Percentiles rank a stretch among this genome's conserved stretches.
Evolutionary conservation across 1,284 basidiomycete genomes (phyloP).

Genomic region (Melampsora larici-populina): DNA sequence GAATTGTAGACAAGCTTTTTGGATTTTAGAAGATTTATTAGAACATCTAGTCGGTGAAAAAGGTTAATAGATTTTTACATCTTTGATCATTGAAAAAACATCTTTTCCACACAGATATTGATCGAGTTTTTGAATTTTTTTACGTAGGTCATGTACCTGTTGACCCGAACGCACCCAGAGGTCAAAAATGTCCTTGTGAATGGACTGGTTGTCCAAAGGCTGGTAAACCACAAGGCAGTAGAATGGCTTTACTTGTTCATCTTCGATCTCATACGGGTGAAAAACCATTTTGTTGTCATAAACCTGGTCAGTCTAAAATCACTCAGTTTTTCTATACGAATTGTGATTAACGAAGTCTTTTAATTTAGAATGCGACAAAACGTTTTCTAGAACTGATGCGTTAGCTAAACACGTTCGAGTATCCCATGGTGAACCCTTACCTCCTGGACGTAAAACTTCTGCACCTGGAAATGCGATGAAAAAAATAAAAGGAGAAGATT

Average conservation of each 20-base stretch:
- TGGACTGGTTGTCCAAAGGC: slow-evolving; percentile 76
- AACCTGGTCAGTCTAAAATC: slow-evolving; percentile 62
- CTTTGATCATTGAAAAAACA: too few species aligned
- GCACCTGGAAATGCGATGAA: neutral
- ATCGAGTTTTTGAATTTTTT: neutral
- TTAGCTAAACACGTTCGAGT: slow-evolving; percentile 84
- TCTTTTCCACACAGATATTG: neutral
- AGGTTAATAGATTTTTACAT: neutral
- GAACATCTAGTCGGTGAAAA: slow-evolving; percentile 30
- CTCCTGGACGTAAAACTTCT: neutral
- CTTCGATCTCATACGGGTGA: slow-evolving; percentile 86
- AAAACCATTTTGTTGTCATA: slow-evolving; percentile 79
- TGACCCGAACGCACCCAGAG: slow-evolving; percentile 29
- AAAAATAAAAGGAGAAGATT: slow-evolving; percentile 18
- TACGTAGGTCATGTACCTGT: slow-evolving; percentile 23
- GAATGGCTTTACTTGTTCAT: slow-evolving; percentile 81
- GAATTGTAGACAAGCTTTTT: slow-evolving; percentile 27
- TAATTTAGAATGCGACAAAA: slow-evolving; percentile 77
- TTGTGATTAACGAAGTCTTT: slow-evolving; percentile 4
- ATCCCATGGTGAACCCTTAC: slow-evolving; percentile 62
- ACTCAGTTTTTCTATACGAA: neutral
- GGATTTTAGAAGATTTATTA: slow-evolving; percentile 38
- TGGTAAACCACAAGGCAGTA: slow-evolving; percentile 75
- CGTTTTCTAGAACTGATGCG: slow-evolving; percentile 85
- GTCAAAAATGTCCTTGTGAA: slow-evolving; percentile 61